These are phyloP conservation scores for Epichloe uncinata DNA, from an alignment of 2,329 filamentous ascomycete species.

Conservation along the genomic window DNA sequence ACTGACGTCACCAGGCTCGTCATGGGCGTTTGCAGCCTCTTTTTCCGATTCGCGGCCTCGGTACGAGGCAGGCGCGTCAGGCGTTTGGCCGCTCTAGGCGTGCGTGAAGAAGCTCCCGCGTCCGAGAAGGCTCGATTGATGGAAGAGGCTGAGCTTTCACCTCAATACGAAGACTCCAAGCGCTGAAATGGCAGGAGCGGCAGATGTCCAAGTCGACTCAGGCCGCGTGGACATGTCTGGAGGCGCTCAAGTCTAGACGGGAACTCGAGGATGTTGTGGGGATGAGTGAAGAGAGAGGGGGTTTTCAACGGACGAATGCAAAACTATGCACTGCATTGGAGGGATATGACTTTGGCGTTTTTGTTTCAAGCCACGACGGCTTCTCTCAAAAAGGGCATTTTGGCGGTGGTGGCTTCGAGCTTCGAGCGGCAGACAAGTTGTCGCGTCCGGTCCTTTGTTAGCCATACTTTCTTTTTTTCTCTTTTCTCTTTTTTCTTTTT, in stretches of 20 bases:
- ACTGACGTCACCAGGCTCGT: slow-evolving; percentile 39
- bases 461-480: not conserved
- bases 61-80: slow-evolving; percentile 18
- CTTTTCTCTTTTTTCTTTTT: no score
- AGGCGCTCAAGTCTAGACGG: not conserved
- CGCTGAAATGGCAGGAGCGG: slow-evolving; percentile 6
- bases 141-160: slow-evolving; percentile 18
- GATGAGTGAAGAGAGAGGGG: not conserved
- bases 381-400: not conserved
- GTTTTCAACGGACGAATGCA: not conserved
- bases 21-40: slow-evolving; percentile 48
- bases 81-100: no score
- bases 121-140: slow-evolving; percentile 41
- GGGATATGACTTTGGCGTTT: not conserved
- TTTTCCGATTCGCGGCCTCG: slow-evolving; percentile 45
- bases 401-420: not conserved
- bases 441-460: not conserved
- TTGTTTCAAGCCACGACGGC: not conserved
- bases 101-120: slow-evolving; percentile 7
- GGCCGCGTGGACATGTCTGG: not conserved
- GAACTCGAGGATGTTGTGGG: not conserved
- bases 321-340: not conserved
- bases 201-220: no score
- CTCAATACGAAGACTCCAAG: slow-evolving; percentile 14
- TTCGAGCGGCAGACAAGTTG: not conserved